phyloP scores from a whole-genome alignment of 1,139 yeast species.

The Taphrina confusa region DNA sequence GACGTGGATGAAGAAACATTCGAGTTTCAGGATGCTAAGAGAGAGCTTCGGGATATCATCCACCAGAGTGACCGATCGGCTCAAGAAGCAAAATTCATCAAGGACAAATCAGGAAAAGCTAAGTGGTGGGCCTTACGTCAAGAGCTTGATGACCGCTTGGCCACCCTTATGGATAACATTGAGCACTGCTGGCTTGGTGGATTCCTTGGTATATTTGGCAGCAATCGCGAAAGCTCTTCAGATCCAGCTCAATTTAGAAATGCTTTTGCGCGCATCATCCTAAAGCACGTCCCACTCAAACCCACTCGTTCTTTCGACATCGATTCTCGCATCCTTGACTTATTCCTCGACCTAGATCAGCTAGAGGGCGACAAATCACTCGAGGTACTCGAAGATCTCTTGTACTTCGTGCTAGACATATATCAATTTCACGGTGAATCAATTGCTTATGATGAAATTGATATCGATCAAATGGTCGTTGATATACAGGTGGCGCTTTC shows the following conservation, averaged over 20 bases:
- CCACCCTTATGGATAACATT: constrained; percentile 57
- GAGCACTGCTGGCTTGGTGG: constrained; percentile 83
- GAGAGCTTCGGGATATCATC: constrained; percentile 57
- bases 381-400: constrained; percentile 61
- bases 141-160: constrained; percentile 59
- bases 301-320: constrained; percentile 47
- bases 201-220: constrained; percentile 53
- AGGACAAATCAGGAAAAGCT: constrained; percentile 63
- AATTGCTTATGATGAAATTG: constrained; percentile 65
- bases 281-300: constrained; percentile 31
- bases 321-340: constrained; percentile 55
- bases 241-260: constrained; percentile 8
- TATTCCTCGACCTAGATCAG: constrained; percentile 56
- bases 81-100: constrained; percentile 46
- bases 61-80: constrained; percentile 64
- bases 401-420: constrained; percentile 62
- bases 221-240: background rate
- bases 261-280: constrained; percentile 31
- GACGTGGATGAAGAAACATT: constrained; percentile 52
- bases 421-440: constrained; percentile 64
- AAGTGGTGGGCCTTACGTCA: constrained; percentile 79
- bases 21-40: constrained; percentile 54
- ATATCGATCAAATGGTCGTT: constrained; percentile 52
- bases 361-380: constrained; percentile 42
- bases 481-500: constrained; percentile 55